Percentiles rank a stretch among this genome's conserved stretches.
Conservation (phyloP, 2,329 filamentous ascomycete species). For the Penicillium sp. region DNA sequence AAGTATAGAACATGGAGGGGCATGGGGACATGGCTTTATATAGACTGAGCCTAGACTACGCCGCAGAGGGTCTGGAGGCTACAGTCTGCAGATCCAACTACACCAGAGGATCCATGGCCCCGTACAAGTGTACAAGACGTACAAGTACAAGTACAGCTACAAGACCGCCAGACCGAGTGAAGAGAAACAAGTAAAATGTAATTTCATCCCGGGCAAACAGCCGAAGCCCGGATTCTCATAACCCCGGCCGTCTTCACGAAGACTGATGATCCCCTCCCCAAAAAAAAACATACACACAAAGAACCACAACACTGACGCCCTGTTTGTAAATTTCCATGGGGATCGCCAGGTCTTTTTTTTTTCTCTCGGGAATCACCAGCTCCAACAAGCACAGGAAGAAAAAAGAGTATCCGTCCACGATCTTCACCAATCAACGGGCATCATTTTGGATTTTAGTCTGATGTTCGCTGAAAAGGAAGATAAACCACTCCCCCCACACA, state of each 20-base stretch:
- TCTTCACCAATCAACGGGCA: constrained; percentile 16
- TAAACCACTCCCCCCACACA: constrained; percentile 15
- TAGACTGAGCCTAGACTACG: constrained; percentile 3
- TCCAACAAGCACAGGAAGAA: constrained; percentile 15
- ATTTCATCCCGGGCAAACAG: constrained; percentile 29
- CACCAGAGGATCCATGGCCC: neutral
- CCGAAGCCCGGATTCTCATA: constrained; percentile 30
- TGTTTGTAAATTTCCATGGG: constrained; percentile 12
- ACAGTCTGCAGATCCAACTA: neutral
- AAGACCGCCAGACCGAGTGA: constrained; percentile 13
- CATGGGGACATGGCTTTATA: neutral
- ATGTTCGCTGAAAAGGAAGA: constrained; percentile 17
- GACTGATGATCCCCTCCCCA: constrained; percentile 21
- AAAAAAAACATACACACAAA: constrained; percentile 23
- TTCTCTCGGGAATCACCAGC: constrained; percentile 10
- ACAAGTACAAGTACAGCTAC: constrained; percentile 5
- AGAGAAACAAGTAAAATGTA: constrained; percentile 28
- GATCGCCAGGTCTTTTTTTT: constrained; percentile 22
- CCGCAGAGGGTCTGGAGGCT: neutral
- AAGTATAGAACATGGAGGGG: neutral
- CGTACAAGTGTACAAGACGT: neutral
- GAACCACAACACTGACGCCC: constrained; percentile 27
- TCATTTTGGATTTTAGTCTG: constrained; percentile 17
- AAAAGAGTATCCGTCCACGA: constrained; percentile 14
- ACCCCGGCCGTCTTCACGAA: constrained; percentile 24